phyloP scores from a whole-genome alignment of 2,329 filamentous ascomycete genomes.

The Ophiostoma montium region DNA sequence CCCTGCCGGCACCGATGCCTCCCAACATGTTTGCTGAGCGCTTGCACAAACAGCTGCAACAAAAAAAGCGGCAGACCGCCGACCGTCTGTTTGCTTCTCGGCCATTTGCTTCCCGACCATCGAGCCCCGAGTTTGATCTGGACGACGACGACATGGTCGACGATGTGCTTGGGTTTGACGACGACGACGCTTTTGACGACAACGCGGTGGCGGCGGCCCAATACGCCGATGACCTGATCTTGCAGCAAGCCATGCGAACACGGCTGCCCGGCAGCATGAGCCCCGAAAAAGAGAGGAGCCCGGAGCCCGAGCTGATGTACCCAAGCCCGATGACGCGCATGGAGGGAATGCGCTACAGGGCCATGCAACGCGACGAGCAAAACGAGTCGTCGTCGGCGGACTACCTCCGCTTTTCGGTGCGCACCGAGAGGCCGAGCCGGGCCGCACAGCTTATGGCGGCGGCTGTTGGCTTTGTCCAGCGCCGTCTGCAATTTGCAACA shows the following conservation, averaged over 20 bases:
- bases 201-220: background rate
- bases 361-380: background rate
- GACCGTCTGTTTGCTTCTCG: constrained; percentile 10
- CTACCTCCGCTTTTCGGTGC: constrained; percentile 73
- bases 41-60: constrained; percentile 1
- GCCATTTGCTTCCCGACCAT: constrained; percentile 17
- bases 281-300: constrained; percentile 38
- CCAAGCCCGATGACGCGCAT: constrained; percentile 1
- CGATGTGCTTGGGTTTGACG: constrained; percentile 10
- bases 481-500: constrained; percentile 45
- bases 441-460: constrained; percentile 68
- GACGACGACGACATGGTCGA: constrained; percentile 20
- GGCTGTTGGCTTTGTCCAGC: constrained; percentile 48
- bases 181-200: constrained; percentile 7
- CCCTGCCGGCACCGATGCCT: background rate
- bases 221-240: constrained; percentile 21
- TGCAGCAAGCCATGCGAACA: constrained; percentile 39
- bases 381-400: constrained; percentile 19
- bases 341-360: background rate
- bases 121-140: constrained; percentile 23
- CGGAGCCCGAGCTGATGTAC: constrained; percentile 29
- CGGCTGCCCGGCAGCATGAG: constrained; percentile 41
- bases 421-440: constrained; percentile 77
- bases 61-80: background rate
- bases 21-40: background rate